Evolutionary conservation across 495 filamentous ascomycete genomes (phyloP), one percentile per base, ranked within the genome.

Genomic region (Physcia stellaris): DNA sequence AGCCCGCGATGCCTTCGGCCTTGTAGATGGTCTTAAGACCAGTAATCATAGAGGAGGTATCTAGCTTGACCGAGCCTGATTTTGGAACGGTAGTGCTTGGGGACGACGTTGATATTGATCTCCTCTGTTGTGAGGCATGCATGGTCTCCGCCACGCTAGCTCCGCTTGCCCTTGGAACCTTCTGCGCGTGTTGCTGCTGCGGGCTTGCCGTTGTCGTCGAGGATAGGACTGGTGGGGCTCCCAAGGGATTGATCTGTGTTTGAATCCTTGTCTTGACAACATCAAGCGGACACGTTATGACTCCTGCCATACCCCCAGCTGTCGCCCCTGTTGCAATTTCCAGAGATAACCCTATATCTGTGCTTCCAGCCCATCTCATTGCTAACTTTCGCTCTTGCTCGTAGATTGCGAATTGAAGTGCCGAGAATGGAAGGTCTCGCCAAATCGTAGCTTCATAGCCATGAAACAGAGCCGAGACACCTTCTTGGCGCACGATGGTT

Each of bases 211-310:
- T 9, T 13, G 13, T 23, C 17, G 11, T 15, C 20, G 18, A 19
- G 24, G 24, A 28, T 23, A 15, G 7, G 34, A 18, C 13, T 9
- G n/a, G 4, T n/a, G 39, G 24, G n/a, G 27, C 34, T 6, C 30
- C 23, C 12, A 50, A 51, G 1, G 62, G 67, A 45, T 90, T 80
- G 28, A 90, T 66, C 56, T 96, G 88, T 1, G 90, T 98, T 56
- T 98, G 90, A n/a, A 96, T 79, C 34, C 90, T 70, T 1, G 90
- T 98, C 61, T 98, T 98, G 35, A 98, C 92, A 3, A 98, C 90
- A 52, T 98, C 90, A 46, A 98, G 70, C 11, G 90, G 90, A 53
- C 86, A 94, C 2, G 90, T 96, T 1, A 98, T 76, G 3, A 90
- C 81, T 41, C 90, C 90, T 1, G 90, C 90, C 60, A 96, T 75